A percentile compares a stretch with the other conserved stretches of the same genome.
These are phyloP conservation scores for Thelonectria discophora DNA, from an alignment of 2,329 filamentous ascomycete genomes.

Conservation along the genomic window DNA sequence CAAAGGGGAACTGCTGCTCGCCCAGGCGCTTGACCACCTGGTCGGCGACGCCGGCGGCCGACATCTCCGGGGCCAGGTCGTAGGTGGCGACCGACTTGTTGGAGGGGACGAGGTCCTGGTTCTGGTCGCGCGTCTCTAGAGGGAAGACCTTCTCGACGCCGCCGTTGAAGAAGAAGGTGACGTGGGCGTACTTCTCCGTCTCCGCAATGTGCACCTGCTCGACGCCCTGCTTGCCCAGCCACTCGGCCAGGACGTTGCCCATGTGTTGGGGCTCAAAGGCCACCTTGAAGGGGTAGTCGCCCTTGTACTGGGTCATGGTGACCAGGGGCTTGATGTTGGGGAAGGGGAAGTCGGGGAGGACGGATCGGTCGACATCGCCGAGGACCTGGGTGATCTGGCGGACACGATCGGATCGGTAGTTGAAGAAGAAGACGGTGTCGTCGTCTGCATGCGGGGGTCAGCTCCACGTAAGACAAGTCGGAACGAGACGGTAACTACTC, in stretches of 20 bases:
- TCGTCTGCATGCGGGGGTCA: constrained; percentile 64
- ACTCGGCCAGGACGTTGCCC: constrained; percentile 98
- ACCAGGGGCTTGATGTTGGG: constrained; percentile 85
- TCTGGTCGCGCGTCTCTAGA: constrained; percentile 88
- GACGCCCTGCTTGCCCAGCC: constrained; percentile 86
- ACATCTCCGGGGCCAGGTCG: constrained; percentile 95
- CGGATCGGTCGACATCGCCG: constrained; percentile 90
- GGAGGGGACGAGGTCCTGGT: constrained; percentile 79
- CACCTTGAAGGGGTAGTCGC: constrained; percentile 88
- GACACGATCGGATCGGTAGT: constrained; percentile 98
- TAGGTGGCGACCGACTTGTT: constrained; percentile 93
- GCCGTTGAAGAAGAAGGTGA: constrained; percentile 99
- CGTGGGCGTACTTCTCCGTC: constrained; percentile 99
- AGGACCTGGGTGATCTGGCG: constrained; percentile 95
- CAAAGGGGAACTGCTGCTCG: constrained; percentile 89
- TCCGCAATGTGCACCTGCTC: constrained; percentile 97
- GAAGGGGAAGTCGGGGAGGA: constrained; percentile 89
- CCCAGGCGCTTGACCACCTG: constrained; percentile 88
- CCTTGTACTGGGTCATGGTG: constrained; percentile 99
- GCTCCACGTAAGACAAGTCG: constrained; percentile 3
- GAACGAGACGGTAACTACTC: constrained; percentile 41
- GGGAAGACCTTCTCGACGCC: constrained; percentile 97
- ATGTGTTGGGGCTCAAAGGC: constrained; percentile 95
- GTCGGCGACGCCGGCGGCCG: constrained; percentile 86
- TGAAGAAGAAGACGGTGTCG: constrained; percentile 99